phyloP scores from a whole-genome alignment of 2,329 filamentous ascomycete genomes.

The Pseudogymnoascus sp. region DNA sequence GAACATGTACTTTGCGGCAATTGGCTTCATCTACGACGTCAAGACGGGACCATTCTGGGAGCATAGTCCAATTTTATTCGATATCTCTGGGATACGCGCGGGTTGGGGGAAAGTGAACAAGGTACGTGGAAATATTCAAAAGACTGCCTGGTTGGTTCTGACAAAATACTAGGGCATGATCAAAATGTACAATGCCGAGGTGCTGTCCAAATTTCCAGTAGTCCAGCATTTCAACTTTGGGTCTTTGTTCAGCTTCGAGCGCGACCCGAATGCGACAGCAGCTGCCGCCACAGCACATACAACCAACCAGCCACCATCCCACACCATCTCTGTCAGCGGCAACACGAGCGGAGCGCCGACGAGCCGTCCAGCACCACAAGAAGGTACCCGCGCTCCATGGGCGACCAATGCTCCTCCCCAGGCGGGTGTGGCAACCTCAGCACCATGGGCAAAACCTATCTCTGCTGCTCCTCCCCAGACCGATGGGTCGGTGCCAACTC shows the following conservation, averaged over 20 bases:
- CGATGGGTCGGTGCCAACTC: background rate
- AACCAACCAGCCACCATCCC: slow-evolving; percentile 40
- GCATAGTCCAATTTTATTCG: slow-evolving; percentile 87
- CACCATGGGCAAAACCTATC: slow-evolving; percentile 26
- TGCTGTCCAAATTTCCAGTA: slow-evolving; percentile 91
- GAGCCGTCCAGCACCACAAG: slow-evolving; percentile 18
- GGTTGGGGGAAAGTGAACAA: slow-evolving; percentile 99
- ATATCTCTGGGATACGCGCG: slow-evolving; percentile 81
- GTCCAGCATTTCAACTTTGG: slow-evolving; percentile 93
- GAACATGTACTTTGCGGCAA: slow-evolving; percentile 90
- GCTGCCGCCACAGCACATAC: slow-evolving; percentile 48
- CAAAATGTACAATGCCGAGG: slow-evolving; percentile 98
- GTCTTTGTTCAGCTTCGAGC: slow-evolving; percentile 68
- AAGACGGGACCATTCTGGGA: slow-evolving; percentile 97
- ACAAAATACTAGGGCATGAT: slow-evolving; percentile 62
- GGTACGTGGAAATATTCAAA: slow-evolving; percentile 30
- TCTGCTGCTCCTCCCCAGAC: background rate
- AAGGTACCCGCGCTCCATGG: slow-evolving; percentile 25
- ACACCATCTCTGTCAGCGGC: slow-evolving; percentile 4
- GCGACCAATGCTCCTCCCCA: slow-evolving; percentile 13
- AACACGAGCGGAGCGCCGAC: slow-evolving; percentile 15
- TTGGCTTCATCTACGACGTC: slow-evolving; percentile 95
- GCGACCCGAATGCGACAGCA: slow-evolving; percentile 49
- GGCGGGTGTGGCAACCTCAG: slow-evolving; percentile 23
- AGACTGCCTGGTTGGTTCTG: background rate